Percentiles rank a stretch among this genome's conserved stretches.
Conservation (phyloP, 768 basidiomycete genomes). For the Suillus placidus region DNA sequence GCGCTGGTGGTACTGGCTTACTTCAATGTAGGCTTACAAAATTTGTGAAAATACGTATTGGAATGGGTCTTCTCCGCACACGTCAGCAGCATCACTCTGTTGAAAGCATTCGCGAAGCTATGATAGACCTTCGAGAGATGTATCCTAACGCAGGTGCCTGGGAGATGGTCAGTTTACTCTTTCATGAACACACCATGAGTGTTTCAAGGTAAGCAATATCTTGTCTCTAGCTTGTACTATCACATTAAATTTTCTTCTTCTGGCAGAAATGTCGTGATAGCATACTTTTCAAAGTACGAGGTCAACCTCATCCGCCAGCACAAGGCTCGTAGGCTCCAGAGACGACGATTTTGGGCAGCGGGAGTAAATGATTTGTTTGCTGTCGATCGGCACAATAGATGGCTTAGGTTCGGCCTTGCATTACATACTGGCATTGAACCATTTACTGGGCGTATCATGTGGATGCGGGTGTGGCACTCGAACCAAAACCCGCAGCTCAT, state of each 20-base stretch:
- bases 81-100: constrained; percentile 12
- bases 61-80: constrained; percentile 22
- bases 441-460: constrained; percentile 22
- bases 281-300: constrained; percentile 15
- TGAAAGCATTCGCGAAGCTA: constrained; percentile 22
- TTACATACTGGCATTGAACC: constrained; percentile 29
- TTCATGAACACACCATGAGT: constrained; percentile 27
- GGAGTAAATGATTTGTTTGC: constrained; percentile 43
- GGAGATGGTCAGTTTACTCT: constrained; percentile 26
- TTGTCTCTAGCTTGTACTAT: no score
- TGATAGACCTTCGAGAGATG: constrained; percentile 19
- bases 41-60: constrained; percentile 8
- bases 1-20: neutral
- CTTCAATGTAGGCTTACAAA: neutral
- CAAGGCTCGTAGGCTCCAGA: constrained; percentile 24
- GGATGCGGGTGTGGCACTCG: constrained; percentile 31
- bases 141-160: constrained; percentile 32
- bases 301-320: constrained; percentile 25
- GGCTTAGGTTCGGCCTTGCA: constrained; percentile 40
- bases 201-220: constrained; percentile 28
- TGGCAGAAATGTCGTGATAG: neutral
- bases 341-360: constrained; percentile 39
- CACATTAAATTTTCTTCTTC: neutral
- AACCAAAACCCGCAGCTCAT: constrained; percentile 28
- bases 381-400: constrained; percentile 52